Evolutionary conservation across 768 basidiomycete species (phyloP), one percentile per base, ranked within the genome.

Genomic region (Galerina sulciceps): DNA sequence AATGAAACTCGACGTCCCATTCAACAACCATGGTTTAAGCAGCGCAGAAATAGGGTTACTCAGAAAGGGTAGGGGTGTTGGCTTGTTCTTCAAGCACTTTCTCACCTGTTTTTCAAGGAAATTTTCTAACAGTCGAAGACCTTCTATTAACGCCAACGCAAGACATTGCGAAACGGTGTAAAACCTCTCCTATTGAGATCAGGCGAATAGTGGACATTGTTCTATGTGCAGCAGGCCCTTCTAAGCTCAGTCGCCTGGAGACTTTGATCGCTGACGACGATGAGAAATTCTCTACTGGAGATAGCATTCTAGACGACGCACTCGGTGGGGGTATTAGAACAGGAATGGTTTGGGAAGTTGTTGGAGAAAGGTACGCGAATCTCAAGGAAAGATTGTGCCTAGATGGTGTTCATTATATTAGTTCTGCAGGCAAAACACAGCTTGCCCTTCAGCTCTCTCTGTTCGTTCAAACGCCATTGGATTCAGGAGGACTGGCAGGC

Each of bases 391-490:
- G 26, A 31, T 4, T 31, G 8, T 31, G 26, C 26, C 26, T 31
- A 31, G 26, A 8, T 31, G 26, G 26, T 31, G 26, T 31, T 31
- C 26, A 31, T 31, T 31, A 31, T 44, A 13, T 1, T 69, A 99
- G 97, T 69, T 89, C 94, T 20, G 87, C 96, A 23, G 97, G 97
- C 38, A 99, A 99, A 76, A 94, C 94, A 0, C 95, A 99, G 66
- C 74, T 99, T 4, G 91, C 90, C 3, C 79, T 99, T 13, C 94
- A 96, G 63, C 81, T 94, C 17, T 85, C 93, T 3, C 76, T 96
- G 31, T 78, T 84, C 18, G 89, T 91, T 0, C 96, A 98, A 69
- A 79, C 92, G 0, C 86, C 91, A 20, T 66, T 18, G 45, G 67
- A 71, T 43, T 73, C 78, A 4, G 86, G 86, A 9, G 91, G 88